Conservation (phyloP, 345 rosid species). For the Limnanthes douglasii region DNA sequence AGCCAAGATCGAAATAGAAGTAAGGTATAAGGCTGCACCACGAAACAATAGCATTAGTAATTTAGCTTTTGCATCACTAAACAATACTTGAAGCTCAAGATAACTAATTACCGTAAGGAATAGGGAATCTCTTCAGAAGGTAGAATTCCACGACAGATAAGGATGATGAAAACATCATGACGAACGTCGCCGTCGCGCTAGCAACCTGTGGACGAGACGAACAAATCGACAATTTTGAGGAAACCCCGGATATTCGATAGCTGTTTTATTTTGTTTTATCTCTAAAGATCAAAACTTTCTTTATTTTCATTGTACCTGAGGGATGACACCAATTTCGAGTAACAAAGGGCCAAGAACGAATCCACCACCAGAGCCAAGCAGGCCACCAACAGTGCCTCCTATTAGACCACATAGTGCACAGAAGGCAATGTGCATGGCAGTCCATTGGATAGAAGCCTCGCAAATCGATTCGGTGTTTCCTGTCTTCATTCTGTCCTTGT, state of each 20-base stretch:
- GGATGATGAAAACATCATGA: slow-evolving; percentile 96
- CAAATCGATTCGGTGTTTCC: slow-evolving; percentile 65
- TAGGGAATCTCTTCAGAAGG: slow-evolving; percentile 84
- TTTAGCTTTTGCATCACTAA: neutral
- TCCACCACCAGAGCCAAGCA: slow-evolving; percentile 94
- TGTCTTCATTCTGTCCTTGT: slow-evolving; percentile 33
- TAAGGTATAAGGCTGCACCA: slow-evolving; percentile 51
- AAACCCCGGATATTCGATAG: no score
- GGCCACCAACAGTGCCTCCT: slow-evolving; percentile 90
- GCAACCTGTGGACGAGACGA: slow-evolving; percentile 37
- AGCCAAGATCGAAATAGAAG: slow-evolving; percentile 47
- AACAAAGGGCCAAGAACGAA: slow-evolving; percentile 92
- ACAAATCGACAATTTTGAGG: neutral
- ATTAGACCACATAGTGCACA: slow-evolving; percentile 73
- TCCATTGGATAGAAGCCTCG: slow-evolving; percentile 91
- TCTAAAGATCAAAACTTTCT: neutral
- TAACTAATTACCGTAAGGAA: slow-evolving; percentile 54
- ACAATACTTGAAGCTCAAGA: neutral
- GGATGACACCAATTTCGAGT: slow-evolving; percentile 93
- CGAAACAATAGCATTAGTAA: slow-evolving; percentile 2
- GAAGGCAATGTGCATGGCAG: slow-evolving; percentile 46
- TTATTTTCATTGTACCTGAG: slow-evolving; percentile 36
- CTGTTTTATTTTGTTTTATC: no score
- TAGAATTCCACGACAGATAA: slow-evolving; percentile 92
- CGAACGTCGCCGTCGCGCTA: slow-evolving; percentile 94